Conservation (phyloP, 129 eudicot species). For the Arctium lappa region DNA sequence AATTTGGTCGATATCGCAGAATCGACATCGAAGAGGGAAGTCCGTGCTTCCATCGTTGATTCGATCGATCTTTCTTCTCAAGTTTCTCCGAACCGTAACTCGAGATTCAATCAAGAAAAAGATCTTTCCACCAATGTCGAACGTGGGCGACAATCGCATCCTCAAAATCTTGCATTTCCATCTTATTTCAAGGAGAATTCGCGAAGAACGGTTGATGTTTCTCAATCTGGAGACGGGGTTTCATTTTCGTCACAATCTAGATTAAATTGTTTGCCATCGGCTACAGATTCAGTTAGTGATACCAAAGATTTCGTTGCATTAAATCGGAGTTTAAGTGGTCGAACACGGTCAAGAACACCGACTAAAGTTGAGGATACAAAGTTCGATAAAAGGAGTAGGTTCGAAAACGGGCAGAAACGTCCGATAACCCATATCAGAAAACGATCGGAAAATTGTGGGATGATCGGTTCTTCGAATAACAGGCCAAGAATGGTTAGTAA, state of each 20-base stretch:
- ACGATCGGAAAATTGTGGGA: slow-evolving; percentile 33
- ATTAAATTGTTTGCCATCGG: slow-evolving; percentile 12
- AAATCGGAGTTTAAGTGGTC: slow-evolving; percentile 41
- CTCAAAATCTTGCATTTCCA: slow-evolving; percentile 8
- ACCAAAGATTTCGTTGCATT: slow-evolving; percentile 44
- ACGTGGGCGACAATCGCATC: slow-evolving; percentile 9
- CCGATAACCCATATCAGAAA: slow-evolving; percentile 36
- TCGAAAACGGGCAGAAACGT: slow-evolving; percentile 44
- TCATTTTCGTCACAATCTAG: slow-evolving; percentile 18
- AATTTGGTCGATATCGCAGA: slow-evolving; percentile 37
- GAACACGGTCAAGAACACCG: slow-evolving; percentile 30
- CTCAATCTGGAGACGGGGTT: slow-evolving; percentile 12
- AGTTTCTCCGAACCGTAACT: slow-evolving; percentile 25
- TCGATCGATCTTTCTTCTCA: slow-evolving; percentile 24
- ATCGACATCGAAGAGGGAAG: slow-evolving; percentile 25
- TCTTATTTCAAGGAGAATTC: slow-evolving; percentile 12
- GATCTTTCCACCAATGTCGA: not conserved
- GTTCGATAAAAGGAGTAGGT: slow-evolving; percentile 41
- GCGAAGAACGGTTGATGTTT: slow-evolving; percentile 15
- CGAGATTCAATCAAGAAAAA: slow-evolving; percentile 34
- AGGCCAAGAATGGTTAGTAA: slow-evolving; percentile 23
- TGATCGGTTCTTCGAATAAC: slow-evolving; percentile 8
- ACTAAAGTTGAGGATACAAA: slow-evolving; percentile 32
- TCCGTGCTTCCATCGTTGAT: slow-evolving; percentile 13
- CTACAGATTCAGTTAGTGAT: slow-evolving; percentile 25